Base-by-base conservation (phyloP, 2,329 filamentous ascomycete genomes). In the Diaporthe vexans region DNA sequence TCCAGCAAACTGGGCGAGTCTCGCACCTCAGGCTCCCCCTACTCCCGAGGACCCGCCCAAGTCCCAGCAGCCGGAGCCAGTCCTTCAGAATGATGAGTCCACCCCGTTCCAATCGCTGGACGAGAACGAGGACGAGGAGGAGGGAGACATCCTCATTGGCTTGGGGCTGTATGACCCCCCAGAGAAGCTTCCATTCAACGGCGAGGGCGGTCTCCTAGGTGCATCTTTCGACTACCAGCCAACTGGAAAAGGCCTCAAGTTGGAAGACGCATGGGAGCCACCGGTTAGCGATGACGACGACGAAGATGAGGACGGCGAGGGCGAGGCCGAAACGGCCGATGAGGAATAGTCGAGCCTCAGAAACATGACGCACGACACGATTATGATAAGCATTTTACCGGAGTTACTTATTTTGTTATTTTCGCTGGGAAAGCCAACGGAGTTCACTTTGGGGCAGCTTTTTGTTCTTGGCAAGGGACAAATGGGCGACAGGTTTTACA, bases 101-200 rank as follows among this genome's bases (percentile, higher is more conserved):
- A 86, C 88, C 67, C 82, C 85, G 15, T 89, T 87, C 75, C 84
- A 88, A 72, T 78, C 87, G 8, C 82, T 90, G 33, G 87, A 88
- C 43, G 87, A 90, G 52, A 80, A 84, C 15, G 86, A 89, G 63
- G 90, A 91, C 37, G 81, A 76, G 37, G 73, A 87, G 35, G 85
- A 89, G 19, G 92, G 91, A 51, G 93, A 95, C 79, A 92, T 95
- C 75, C 87, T 96, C 1, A 88, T 95, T n/a, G 94, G 94, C 26
- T 92, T 97, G 89, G 94, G 94, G 0, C 88, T 97, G 0, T 97
- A 97, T 81, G 94, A 95, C 79, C 85, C 90, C 6, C 93, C 93
- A 0, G 92, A 92, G 72, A 89, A 90, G 79, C 82, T 56, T 82
- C 86, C 87, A 35, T 72, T 63, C 57, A 26, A 72, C 19, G 57